Base-by-base conservation (phyloP, 225 moss, liverwort and hornwort genomes). In the Straminergon stramineum region DNA sequence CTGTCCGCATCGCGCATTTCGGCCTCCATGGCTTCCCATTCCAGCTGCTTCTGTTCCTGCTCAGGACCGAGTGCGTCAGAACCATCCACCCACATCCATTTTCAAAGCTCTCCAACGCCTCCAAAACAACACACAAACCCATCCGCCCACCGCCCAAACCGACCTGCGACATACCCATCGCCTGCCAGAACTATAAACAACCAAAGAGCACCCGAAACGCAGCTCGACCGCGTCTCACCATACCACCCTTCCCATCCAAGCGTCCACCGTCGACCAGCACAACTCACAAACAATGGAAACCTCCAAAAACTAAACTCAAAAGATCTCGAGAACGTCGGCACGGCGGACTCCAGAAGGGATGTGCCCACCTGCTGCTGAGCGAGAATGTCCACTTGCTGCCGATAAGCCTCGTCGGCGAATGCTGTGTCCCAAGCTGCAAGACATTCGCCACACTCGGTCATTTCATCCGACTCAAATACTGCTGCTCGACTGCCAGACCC, bases 21-120 rank as follows among this genome's bases (percentile, higher is more conserved):
- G 88, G 94, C 97, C 89, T 99, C 96, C 95, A 97, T 95, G 30
- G 97, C 96, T 91, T 99, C 97, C 97, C 97, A 97, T 90, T 99
- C 97, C 92, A 99, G 82, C 93, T 97, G 97, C 92, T 94, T 95
- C 89, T 99, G 99, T 87, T 99, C 99, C 97, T 99, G 94, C 81
- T 84, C 76, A 85, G 52, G 18, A 62, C 69, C 53, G 16, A 91
- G 8, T n/a, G 68, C 87, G 85, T 88, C 86, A 94, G 87, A 81
- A 84, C 66, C 84, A 87, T 39, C 35, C 15, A 35, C 39, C n/a
- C 23, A 76, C 76, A 57, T 52, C 79, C 62, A 48, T n/a, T 69
- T 12, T 5, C 24, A 62, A 65, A 78, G 19, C 65, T 32, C 87
- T 55, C 53, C 68, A 15, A 63, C 45, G 41, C 35, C 76, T 34